A percentile compares a stretch with the other conserved stretches of the same genome.
Conservation (phyloP, 2,329 filamentous ascomycete species). For the Scedosporium aurantiacum region DNA sequence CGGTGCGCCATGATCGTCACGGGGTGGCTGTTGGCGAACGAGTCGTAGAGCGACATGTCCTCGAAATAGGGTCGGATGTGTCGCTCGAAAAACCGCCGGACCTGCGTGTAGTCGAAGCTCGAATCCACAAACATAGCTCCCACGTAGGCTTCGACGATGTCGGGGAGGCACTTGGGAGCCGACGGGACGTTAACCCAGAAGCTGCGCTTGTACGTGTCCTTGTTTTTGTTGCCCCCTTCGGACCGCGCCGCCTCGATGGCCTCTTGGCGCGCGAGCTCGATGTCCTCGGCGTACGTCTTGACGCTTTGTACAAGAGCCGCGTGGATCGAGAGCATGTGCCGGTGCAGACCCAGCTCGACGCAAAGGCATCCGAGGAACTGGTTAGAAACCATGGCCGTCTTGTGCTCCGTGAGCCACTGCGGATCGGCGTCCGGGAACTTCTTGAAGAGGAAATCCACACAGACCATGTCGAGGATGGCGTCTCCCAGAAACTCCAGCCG, state of each 20-base stretch:
- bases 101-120: conserved; percentile 60
- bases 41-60: conserved; percentile 80
- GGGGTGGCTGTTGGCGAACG: conserved; percentile 77
- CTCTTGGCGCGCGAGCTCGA: conserved; percentile 37
- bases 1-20: conserved; percentile 59
- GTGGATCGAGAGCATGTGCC: conserved; percentile 45
- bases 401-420: conserved; percentile 96
- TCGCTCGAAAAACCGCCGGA: conserved; percentile 65
- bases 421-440: conserved; percentile 70
- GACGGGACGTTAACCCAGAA: conserved; percentile 57
- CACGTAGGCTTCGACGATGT: conserved; percentile 80
- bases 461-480: conserved; percentile 74
- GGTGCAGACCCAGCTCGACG: conserved; percentile 67
- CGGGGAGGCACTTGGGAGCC: conserved; percentile 67
- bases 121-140: conserved; percentile 90
- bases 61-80: conserved; percentile 70
- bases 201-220: conserved; percentile 36
- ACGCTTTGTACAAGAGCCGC: conserved; percentile 29
- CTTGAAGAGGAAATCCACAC: conserved; percentile 72
- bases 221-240: conserved; percentile 21
- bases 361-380: conserved; percentile 79
- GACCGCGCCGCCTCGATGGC: conserved; percentile 18
- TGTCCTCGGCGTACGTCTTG: conserved; percentile 43
- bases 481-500: conserved; percentile 88
- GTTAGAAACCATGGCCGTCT: conserved; percentile 99